Base-by-base conservation (phyloP, 2,329 filamentous ascomycete genomes). In the Trichoderma citrinoviride region DNA sequence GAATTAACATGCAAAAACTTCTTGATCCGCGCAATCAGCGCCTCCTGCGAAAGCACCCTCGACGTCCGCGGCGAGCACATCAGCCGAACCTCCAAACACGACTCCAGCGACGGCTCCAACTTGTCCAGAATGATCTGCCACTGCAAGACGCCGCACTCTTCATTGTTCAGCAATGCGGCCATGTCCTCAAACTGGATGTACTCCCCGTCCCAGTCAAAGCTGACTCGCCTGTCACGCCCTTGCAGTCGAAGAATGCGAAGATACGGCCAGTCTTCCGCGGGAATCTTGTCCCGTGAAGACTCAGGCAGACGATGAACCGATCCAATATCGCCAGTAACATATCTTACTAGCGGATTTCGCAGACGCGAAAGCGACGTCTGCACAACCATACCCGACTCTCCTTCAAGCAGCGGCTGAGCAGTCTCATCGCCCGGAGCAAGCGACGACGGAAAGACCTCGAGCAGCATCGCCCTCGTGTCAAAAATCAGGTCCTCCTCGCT, bases 311-410 rank as follows among this genome's bases (percentile, higher is more conserved):
- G 50, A 37, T 79, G 78, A 0, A 82, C 44, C 0, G 78, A 80
- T 0, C 76, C 78, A 0, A 81, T 23, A 29, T 82, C 80, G 0
- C 79, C 79, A 0, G 76, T 78, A 3, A 79, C 65, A 58, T 81
- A 82, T 29, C 80, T 76, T 1, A 82, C 71, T 0, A 82, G 69
- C 0, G 80, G 80, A 12, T 82, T 78, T 0, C 78, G 75, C 2
- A 80, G 67, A 0, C 78, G 75, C 23, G 76, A 72, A 0, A 82
- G 71, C 0, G 76, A 80, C 0, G 80, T 82, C 47, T 80, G 77
- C 1, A 77, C 76, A 17, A 82, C 70, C 1, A 78, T 66, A 0
- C 80, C 79, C 0, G 67, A 66, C 43, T 79, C 69, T 0, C 77
- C 78, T 0, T 76, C 70, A 0, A 73, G 70, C 0, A 79, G 17